Percentiles rank a stretch among this genome's conserved stretches.
Conservation (phyloP, 495 filamentous ascomycete genomes). For the Penicillium goetzii region DNA sequence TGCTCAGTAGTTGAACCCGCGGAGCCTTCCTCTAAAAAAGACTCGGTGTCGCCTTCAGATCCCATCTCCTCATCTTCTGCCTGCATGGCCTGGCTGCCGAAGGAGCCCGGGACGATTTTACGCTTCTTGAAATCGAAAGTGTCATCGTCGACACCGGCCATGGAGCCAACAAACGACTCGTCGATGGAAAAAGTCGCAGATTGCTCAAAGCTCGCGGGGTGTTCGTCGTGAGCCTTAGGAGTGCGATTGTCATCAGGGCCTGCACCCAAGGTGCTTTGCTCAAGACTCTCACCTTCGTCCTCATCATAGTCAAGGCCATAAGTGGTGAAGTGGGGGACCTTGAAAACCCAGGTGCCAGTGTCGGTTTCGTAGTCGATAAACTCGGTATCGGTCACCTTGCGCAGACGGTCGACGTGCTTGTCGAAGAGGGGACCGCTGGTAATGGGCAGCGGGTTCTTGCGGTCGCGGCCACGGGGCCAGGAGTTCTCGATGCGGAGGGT, state of each 20-base stretch:
- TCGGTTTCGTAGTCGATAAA: slow-evolving; percentile 77
- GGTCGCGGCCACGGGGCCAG: slow-evolving; percentile 76
- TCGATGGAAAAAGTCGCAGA: slow-evolving; percentile 54
- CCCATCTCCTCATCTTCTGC: slow-evolving; percentile 52
- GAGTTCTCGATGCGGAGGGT: slow-evolving; percentile 84
- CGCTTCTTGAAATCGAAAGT: slow-evolving; percentile 81
- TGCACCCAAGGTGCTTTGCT: slow-evolving; percentile 61
- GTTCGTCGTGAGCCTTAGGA: slow-evolving; percentile 50
- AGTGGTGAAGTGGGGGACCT: slow-evolving; percentile 91
- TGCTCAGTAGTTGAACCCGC: slow-evolving; percentile 74
- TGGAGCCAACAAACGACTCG: slow-evolving; percentile 50
- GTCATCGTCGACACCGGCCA: slow-evolving; percentile 68
- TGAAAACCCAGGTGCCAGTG: slow-evolving; percentile 87
- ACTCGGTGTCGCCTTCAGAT: slow-evolving; percentile 55
- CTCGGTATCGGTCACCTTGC: slow-evolving; percentile 73
- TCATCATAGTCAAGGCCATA: slow-evolving; percentile 92
- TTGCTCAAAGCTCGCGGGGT: slow-evolving; percentile 48
- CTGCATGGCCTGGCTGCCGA: slow-evolving; percentile 63
- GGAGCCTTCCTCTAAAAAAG: slow-evolving; percentile 91
- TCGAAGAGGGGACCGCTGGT: slow-evolving; percentile 63
- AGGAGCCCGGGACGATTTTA: slow-evolving; percentile 75
- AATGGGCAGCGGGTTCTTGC: slow-evolving; percentile 54
- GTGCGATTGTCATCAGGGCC: slow-evolving; percentile 61
- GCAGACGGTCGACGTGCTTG: slow-evolving; percentile 82
- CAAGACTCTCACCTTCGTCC: slow-evolving; percentile 61